Percentiles rank a stretch among this genome's conserved stretches.
These are phyloP conservation scores for Pseudocercospora macadamiae DNA, from an alignment of 2,329 filamentous ascomycete genomes.

Conservation along the genomic window DNA sequence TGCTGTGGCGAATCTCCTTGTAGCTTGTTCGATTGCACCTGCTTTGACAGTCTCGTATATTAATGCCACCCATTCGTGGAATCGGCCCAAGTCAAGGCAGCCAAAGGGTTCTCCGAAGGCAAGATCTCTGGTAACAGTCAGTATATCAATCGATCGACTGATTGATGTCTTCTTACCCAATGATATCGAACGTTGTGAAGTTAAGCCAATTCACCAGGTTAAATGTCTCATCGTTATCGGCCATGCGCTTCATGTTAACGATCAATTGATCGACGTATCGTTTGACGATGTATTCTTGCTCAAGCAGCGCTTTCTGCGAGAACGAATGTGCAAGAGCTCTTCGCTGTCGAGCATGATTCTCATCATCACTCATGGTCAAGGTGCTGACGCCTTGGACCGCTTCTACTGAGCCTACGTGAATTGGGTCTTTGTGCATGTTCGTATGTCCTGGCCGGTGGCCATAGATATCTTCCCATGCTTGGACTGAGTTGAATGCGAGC, in stretches of 20 bases:
- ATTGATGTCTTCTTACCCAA: conserved; percentile 18
- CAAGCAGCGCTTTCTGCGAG: conserved; percentile 44
- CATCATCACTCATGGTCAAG: conserved; percentile 40
- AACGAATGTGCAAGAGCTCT: conserved; percentile 45
- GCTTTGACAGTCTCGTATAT: conserved; percentile 35
- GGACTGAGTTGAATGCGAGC: conserved; percentile 47
- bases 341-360: conserved; percentile 43
- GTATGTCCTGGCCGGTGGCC: conserved; percentile 36
- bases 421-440: conserved; percentile 40
- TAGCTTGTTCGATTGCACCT: conserved; percentile 21
- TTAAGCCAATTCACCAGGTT: conserved; percentile 37
- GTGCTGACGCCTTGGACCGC: conserved; percentile 36
- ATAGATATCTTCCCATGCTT: conserved; percentile 50
- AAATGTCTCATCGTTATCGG: conserved; percentile 7
- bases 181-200: conserved; percentile 37
- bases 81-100: conserved; percentile 34
- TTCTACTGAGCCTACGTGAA: conserved; percentile 40
- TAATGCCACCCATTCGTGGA: conserved; percentile 40
- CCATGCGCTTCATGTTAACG: conserved; percentile 38
- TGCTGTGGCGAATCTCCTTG: conserved; percentile 17
- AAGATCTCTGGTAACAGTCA: conserved; percentile 16
- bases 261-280: conserved; percentile 44
- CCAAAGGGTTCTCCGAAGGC: conserved; percentile 32
- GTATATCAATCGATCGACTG: conserved; percentile 8
- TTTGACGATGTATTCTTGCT: conserved; percentile 44